Evolutionary conservation across 2,329 filamentous ascomycete genomes (phyloP).

Genomic region (Penicillium frequentans): DNA sequence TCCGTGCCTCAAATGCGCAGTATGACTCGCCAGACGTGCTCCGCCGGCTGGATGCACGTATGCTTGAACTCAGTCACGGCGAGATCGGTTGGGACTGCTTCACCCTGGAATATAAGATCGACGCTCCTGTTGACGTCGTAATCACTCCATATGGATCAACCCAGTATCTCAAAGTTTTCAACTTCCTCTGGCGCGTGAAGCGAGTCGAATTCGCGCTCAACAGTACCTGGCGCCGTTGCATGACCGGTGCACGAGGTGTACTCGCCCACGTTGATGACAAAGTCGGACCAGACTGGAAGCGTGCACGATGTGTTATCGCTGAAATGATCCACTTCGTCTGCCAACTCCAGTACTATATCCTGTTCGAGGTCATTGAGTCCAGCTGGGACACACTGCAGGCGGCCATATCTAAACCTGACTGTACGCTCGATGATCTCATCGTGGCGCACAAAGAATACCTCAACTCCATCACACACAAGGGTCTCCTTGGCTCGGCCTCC

Average conservation of each 20-base stretch:
- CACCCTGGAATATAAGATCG: slow-evolving; percentile 97
- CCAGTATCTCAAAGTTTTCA: slow-evolving; percentile 98
- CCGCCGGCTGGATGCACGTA: slow-evolving; percentile 88
- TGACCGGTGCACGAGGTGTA: slow-evolving; percentile 92
- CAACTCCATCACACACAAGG: slow-evolving; percentile 92
- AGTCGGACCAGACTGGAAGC: slow-evolving; percentile 82
- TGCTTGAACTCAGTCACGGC: slow-evolving; percentile 93
- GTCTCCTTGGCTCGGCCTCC: slow-evolving; percentile 71
- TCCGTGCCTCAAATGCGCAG: slow-evolving; percentile 94
- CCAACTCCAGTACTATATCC: slow-evolving; percentile 96
- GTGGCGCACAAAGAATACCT: slow-evolving; percentile 88
- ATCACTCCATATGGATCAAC: slow-evolving; percentile 94
- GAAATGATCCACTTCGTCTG: slow-evolving; percentile 99
- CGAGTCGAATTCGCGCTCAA: slow-evolving; percentile 91
- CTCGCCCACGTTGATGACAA: slow-evolving; percentile 73
- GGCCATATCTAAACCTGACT: slow-evolving; percentile 78
- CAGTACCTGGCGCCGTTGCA: slow-evolving; percentile 90
- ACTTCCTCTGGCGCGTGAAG: slow-evolving; percentile 98
- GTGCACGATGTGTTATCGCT: slow-evolving; percentile 79
- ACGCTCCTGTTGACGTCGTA: slow-evolving; percentile 93
- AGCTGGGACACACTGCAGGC: slow-evolving; percentile 90
- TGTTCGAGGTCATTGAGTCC: slow-evolving; percentile 97
- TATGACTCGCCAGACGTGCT: slow-evolving; percentile 92
- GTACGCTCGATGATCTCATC: slow-evolving; percentile 93
- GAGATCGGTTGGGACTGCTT: slow-evolving; percentile 99